Percentiles rank a stretch among this genome's conserved stretches.
These are phyloP conservation scores for Karstenula rhodostoma DNA, from an alignment of 2,329 filamentous ascomycete species.

Conservation along the genomic window DNA sequence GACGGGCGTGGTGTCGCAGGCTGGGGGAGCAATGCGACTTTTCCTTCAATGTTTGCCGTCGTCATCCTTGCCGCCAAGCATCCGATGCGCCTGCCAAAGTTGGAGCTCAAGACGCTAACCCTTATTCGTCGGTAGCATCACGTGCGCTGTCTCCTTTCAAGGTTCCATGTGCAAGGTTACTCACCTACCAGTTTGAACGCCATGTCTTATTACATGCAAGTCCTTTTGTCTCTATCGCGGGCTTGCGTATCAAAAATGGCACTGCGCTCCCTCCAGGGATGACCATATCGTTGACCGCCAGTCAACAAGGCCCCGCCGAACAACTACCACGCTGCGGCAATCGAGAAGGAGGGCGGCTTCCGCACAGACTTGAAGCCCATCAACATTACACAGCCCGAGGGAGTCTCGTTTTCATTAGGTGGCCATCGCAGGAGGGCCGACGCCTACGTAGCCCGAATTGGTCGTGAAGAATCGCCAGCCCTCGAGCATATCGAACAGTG, in stretches of 20 bases:
- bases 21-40: conserved; percentile 30
- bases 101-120: background rate
- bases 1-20: conserved; percentile 30
- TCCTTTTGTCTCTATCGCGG: too few relatives aligned
- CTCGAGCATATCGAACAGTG: too few relatives aligned
- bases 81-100: background rate
- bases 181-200: too few relatives aligned
- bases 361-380: conserved; percentile 83
- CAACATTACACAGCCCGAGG: conserved; percentile 86
- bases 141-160: background rate
- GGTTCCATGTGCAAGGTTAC: too few relatives aligned
- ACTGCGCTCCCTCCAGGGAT: too few relatives aligned
- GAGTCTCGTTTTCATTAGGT: conserved; percentile 82
- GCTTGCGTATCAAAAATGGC: too few relatives aligned
- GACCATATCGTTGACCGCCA: too few relatives aligned
- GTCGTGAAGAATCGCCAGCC: too few relatives aligned
- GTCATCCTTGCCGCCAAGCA: conserved; percentile 16
- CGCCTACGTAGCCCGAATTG: too few relatives aligned
- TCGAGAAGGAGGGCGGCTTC: conserved; percentile 79
- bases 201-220: too few relatives aligned
- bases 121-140: background rate
- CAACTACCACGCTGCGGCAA: conserved; percentile 79
- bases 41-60: conserved; percentile 18
- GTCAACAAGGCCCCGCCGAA: conserved; percentile 75
- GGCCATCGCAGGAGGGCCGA: too few relatives aligned